A percentile compares a stretch with the other conserved stretches of the same genome.
Evolutionary conservation across 2,329 filamentous ascomycete genomes (phyloP).

Genomic region (Teratosphaeria nubilosa): DNA sequence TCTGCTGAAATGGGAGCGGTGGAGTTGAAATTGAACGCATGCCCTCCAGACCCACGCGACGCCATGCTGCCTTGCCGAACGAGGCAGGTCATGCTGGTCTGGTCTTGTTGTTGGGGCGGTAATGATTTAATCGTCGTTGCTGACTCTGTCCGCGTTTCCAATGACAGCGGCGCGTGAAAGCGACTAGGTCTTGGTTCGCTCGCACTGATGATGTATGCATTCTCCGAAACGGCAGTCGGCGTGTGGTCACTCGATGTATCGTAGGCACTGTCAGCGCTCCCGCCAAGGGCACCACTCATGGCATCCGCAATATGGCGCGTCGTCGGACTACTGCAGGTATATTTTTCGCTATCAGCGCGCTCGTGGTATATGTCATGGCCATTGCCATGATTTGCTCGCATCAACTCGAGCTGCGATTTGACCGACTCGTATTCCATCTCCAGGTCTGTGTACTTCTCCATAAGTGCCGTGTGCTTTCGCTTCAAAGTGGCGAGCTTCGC

Average conservation of each 20-base stretch:
- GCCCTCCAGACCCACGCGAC: conserved; percentile 67
- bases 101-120: conserved; percentile 12
- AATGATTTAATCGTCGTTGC: conserved; percentile 7
- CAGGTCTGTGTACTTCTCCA: conserved; percentile 42
- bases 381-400: conserved; percentile 9
- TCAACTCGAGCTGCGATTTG: conserved; percentile 16
- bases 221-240: conserved; percentile 2
- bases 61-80: conserved; percentile 60
- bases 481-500: conserved; percentile 40
- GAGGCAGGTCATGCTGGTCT: conserved; percentile 11
- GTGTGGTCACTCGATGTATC: conserved; percentile 3
- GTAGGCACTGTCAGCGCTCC: conserved; percentile 1
- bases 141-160: background rate
- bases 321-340: background rate
- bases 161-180: conserved; percentile 1
- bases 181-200: conserved; percentile 9
- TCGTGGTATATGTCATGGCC: conserved; percentile 4
- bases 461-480: conserved; percentile 42
- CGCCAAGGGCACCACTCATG: background rate
- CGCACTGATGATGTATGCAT: conserved; percentile 6
- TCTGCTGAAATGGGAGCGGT: conserved; percentile 20
- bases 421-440: conserved; percentile 24
- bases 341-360: background rate
- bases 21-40: conserved; percentile 14
- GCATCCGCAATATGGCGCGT: background rate